Evolutionary conservation across 108 stramenopile genomes (phyloP), one percentile per base, ranked within the genome.

Genomic region (Discostella pseudostelligera): DNA sequence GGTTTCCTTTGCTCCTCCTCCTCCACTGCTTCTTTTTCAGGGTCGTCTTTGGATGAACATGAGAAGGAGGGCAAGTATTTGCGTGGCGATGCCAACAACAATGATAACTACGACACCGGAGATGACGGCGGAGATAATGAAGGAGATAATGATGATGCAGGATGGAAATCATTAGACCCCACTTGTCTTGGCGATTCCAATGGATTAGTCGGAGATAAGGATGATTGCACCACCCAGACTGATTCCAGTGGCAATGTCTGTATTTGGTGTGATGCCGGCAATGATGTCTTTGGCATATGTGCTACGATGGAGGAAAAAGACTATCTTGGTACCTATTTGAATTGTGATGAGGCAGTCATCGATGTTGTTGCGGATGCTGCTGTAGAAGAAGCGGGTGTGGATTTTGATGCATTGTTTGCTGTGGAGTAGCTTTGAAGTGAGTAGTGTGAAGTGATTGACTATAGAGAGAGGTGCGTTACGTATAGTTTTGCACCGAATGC

Each of bases 231-330:
- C 14, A 20, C 36, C 0, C 54, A 51, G 44, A 56, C 17, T 20
- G 76, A 77, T 65, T 22, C 10, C 17, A 48, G 24, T 22, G 76
- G 76, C 6, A 45, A 77, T 53, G 12, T 57, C 7, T 77, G 76
- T 42, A 26, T 65, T 26, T 77, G 69, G 69, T 77, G 76, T 57
- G 69, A 77, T 55, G 76, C 61, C 25, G 76, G 48, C n/a, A 56
- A 56, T 11, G 75, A 55, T 42, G 76, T 76, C 28, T 68, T 70
- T 53, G 69, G 76, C 17, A 8, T 60, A 16, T 76, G 75, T 46
- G 75, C 64, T 16, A 39, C 62, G 32, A 40, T 50, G 1, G 17
- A n/a, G 49, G 59, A 67, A 39, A 60, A 21, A 22, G 65, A 74
- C 22, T 35, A 19, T 24, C 35, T 67, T 10, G 57, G 63, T 1